These are phyloP conservation scores for Saccharomyces hybrid DNA, from an alignment of 1,139 yeast species.

Conservation along the genomic window DNA sequence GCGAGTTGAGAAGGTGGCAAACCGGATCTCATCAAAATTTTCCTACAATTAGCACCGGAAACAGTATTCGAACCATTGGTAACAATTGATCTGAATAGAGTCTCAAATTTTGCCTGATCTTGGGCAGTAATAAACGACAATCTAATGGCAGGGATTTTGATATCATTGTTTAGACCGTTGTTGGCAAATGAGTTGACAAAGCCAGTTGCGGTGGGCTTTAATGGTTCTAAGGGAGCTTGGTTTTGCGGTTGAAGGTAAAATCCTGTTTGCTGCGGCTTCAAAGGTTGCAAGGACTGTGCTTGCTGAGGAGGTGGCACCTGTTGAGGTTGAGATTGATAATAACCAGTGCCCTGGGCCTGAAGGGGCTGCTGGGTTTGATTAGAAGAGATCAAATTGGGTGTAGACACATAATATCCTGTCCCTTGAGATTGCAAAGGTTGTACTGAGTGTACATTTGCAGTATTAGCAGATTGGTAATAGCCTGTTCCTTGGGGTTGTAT, in stretches of 20 bases:
- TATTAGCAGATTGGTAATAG: constrained; percentile 12
- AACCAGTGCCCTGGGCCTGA: constrained; percentile 14
- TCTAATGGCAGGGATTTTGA: constrained; percentile 59
- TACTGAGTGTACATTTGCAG: constrained; percentile 8
- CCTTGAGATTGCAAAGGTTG: constrained; percentile 9
- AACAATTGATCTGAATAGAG: constrained; percentile 69
- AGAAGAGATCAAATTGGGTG: constrained; percentile 6
- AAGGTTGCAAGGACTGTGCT: constrained; percentile 13
- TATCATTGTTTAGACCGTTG: constrained; percentile 33
- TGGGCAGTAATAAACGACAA: constrained; percentile 75
- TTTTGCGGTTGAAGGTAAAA: constrained; percentile 27
- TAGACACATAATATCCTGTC: constrained; percentile 8
- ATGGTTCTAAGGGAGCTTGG: constrained; percentile 29
- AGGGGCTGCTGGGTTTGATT: constrained; percentile 7
- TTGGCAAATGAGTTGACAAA: constrained; percentile 33
- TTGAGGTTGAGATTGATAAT: constrained; percentile 8
- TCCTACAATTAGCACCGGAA: constrained; percentile 70
- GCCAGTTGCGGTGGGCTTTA: constrained; percentile 33
- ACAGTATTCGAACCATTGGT: constrained; percentile 72
- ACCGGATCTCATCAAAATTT: constrained; percentile 73
- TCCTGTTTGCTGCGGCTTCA: constrained; percentile 33
- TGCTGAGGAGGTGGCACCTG: constrained; percentile 9
- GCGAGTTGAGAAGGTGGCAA: constrained; percentile 70
- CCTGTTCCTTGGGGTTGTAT: constrained; percentile 11
- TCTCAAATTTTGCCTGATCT: constrained; percentile 81